phyloP scores from a whole-genome alignment of 2,329 filamentous ascomycete genomes.

The Emergomyces pasteurianus region DNA sequence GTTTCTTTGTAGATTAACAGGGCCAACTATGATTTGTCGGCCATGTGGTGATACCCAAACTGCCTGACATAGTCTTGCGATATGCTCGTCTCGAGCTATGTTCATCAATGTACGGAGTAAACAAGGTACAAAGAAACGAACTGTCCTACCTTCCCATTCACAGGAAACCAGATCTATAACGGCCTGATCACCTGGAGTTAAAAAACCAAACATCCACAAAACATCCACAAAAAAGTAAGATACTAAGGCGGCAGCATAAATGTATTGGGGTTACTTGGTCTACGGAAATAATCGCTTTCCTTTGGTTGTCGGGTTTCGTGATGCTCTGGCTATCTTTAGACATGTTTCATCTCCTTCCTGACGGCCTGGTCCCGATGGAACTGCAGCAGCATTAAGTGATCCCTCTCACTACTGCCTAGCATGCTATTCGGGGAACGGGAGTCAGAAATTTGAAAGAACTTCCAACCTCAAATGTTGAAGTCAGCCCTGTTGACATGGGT shows the following conservation, averaged over 20 bases:
- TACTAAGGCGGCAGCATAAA: not conserved
- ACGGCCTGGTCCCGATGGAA: conserved; percentile 13
- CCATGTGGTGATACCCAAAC: not conserved
- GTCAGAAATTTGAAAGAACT: conserved; percentile 30
- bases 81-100: not conserved
- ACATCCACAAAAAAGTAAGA: not conserved
- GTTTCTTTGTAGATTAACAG: not conserved
- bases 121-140: not conserved
- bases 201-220: not conserved
- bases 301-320: no score
- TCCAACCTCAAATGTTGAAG: conserved; percentile 45
- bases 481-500: conserved; percentile 49
- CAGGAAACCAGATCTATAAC: not conserved
- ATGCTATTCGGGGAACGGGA: conserved; percentile 42
- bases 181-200: not conserved
- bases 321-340: conserved; percentile 9
- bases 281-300: conserved; percentile 24
- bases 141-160: not conserved
- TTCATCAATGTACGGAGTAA: not conserved
- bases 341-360: conserved; percentile 16
- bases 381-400: conserved; percentile 44
- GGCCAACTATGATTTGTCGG: not conserved
- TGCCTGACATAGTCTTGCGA: not conserved
- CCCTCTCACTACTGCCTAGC: conserved; percentile 52
- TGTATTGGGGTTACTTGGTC: conserved; percentile 34